A percentile compares a stretch with the other conserved stretches of the same genome.
Conservation (phyloP, 2,329 filamentous ascomycete species). For the Geosmithia flava region DNA sequence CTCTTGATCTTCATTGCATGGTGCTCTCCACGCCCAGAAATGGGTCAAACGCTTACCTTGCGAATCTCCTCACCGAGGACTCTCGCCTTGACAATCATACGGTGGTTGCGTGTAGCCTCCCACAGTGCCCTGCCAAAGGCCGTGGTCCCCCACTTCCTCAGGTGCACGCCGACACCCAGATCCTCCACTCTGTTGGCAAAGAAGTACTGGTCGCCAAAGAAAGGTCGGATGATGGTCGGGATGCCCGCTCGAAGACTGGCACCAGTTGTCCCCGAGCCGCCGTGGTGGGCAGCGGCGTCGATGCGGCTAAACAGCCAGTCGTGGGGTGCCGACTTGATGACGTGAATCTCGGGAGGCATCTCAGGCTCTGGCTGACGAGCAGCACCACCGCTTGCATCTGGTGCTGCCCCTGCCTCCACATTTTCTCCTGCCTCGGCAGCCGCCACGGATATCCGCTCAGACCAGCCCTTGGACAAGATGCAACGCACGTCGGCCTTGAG, state of each 20-base stretch:
- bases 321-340: slow-evolving; percentile 84
- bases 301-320: slow-evolving; percentile 95
- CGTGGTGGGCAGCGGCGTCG: slow-evolving; percentile 89
- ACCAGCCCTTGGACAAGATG: slow-evolving; percentile 95
- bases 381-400: slow-evolving; percentile 12
- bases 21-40: neutral
- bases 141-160: slow-evolving; percentile 82
- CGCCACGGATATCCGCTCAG: slow-evolving; percentile 51
- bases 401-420: slow-evolving; percentile 15
- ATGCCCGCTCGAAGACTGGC: slow-evolving; percentile 83
- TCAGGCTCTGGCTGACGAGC: slow-evolving; percentile 48
- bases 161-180: slow-evolving; percentile 77
- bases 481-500: slow-evolving; percentile 85
- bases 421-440: neutral
- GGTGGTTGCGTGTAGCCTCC: slow-evolving; percentile 80
- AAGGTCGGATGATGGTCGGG: slow-evolving; percentile 89
- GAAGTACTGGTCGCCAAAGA: slow-evolving; percentile 98
- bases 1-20: neutral
- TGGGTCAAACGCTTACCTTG: slow-evolving; percentile 44
- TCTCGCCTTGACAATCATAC: slow-evolving; percentile 81
- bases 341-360: slow-evolving; percentile 67
- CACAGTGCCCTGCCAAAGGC: slow-evolving; percentile 78
- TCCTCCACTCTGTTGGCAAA: slow-evolving; percentile 86
- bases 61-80: slow-evolving; percentile 79
- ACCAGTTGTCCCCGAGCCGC: slow-evolving; percentile 88